Percentiles rank a stretch among this genome's conserved stretches.
Conservation (phyloP, 371 early-diverging fungal genomes). For the Smittium culicis region DNA sequence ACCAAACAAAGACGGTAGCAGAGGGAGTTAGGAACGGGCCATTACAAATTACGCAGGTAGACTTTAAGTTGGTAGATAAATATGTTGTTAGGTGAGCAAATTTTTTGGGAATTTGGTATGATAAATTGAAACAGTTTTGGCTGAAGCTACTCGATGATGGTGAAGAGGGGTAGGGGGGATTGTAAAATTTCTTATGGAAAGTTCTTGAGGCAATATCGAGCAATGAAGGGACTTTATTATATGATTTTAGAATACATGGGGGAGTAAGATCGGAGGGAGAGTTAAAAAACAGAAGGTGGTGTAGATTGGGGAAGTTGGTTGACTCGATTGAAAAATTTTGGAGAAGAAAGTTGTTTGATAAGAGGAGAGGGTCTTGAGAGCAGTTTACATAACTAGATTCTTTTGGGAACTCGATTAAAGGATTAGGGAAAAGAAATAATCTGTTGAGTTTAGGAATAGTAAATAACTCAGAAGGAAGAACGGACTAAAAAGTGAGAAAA, state of each 20-base stretch:
- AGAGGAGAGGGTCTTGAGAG: not conserved
- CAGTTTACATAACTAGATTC: not conserved
- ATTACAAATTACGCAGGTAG: slow-evolving; percentile 20
- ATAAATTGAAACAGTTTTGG: too few relatives aligned
- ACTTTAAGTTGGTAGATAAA: slow-evolving; percentile 8
- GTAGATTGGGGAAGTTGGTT: not conserved
- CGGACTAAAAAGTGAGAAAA: not conserved
- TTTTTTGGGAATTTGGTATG: too few relatives aligned
- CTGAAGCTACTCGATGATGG: too few relatives aligned
- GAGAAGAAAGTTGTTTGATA: not conserved
- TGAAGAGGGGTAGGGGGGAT: not conserved
- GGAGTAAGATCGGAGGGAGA: not conserved
- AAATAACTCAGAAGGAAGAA: slow-evolving; percentile 22
- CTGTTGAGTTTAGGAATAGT: slow-evolving; percentile 15
- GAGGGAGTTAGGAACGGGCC: slow-evolving; percentile 20
- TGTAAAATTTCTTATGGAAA: not conserved
- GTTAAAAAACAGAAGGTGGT: not conserved
- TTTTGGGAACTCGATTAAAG: not conserved
- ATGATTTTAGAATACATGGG: not conserved
- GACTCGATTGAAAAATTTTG: not conserved
- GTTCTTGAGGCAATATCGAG: slow-evolving; percentile 8
- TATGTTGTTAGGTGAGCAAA: not conserved
- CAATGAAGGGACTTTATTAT: slow-evolving; percentile 6
- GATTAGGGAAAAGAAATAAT: slow-evolving; percentile 23
- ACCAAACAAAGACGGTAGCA: slow-evolving; percentile 22